Evolutionary conservation across 73 alveolate species (phyloP).

Genomic region (Symbiodinium pilosum): DNA sequence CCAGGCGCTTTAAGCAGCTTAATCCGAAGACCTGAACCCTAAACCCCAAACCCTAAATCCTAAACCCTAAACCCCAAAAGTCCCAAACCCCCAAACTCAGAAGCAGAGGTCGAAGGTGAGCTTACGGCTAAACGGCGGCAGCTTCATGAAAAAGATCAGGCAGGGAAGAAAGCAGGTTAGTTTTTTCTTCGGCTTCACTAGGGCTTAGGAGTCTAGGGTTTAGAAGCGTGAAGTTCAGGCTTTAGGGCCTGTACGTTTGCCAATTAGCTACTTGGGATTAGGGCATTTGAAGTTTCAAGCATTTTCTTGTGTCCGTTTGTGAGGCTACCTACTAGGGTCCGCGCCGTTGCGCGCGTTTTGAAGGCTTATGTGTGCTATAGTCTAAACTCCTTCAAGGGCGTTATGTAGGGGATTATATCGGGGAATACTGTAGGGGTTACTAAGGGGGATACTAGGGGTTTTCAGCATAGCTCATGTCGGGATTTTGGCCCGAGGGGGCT

Average conservation of each 20-base stretch:
- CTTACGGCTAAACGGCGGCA: constrained; percentile 37
- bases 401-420: too few species aligned
- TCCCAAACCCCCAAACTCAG: background rate
- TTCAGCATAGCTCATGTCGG: too few species aligned
- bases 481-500: too few species aligned
- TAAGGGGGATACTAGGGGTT: too few species aligned
- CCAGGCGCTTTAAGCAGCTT: too few species aligned
- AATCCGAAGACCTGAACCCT: background rate
- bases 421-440: too few species aligned
- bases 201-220: background rate
- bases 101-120: constrained; percentile 29
- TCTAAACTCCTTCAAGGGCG: too few species aligned
- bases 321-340: too few species aligned
- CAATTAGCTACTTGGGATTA: background rate
- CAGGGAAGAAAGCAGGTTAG: background rate
- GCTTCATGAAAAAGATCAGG: constrained; percentile 81
- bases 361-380: too few species aligned
- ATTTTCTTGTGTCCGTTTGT: too few species aligned
- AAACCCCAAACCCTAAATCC: background rate
- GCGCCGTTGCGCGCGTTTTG: too few species aligned
- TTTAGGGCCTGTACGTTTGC: background rate
- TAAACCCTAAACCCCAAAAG: background rate
- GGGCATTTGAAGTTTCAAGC: background rate
- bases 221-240: background rate
- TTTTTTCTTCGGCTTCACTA: too few species aligned